These are phyloP conservation scores for Cladosporium sp. DNA, from an alignment of 2,329 filamentous ascomycete species.

Conservation along the genomic window DNA sequence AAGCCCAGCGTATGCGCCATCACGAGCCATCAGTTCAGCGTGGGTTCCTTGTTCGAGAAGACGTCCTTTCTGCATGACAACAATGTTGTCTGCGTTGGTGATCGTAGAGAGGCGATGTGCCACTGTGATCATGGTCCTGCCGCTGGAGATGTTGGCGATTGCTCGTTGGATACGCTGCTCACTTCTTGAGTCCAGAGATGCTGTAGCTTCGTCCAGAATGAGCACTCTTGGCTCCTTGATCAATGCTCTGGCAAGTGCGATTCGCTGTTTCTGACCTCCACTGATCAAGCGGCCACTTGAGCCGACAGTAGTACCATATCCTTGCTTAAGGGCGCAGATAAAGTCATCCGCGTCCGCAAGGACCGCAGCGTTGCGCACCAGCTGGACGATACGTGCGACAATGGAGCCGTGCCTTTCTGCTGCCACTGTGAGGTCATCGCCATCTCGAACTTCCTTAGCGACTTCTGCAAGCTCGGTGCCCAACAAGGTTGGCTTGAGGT, in stretches of 20 bases:
- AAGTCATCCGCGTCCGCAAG: constrained; percentile 71
- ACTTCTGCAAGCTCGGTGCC: constrained; percentile 38
- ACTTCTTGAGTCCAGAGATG: constrained; percentile 43
- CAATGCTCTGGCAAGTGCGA: constrained; percentile 46
- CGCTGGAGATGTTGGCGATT: constrained; percentile 33
- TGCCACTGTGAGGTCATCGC: constrained; percentile 49
- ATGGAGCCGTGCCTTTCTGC: constrained; percentile 36
- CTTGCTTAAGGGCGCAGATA: constrained; percentile 49
- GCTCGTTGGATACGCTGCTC: constrained; percentile 42
- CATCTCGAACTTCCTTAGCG: constrained; percentile 53
- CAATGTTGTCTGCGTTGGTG: constrained; percentile 43
- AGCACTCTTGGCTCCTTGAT: constrained; percentile 51
- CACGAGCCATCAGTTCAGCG: constrained; percentile 43
- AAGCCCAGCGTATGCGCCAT: constrained; percentile 49
- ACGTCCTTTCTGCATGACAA: constrained; percentile 51
- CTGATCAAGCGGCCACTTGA: constrained; percentile 29
- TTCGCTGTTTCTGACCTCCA: constrained; percentile 46
- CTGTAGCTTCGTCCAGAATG: constrained; percentile 53
- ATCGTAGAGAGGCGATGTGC: constrained; percentile 46
- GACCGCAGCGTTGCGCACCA: constrained; percentile 84
- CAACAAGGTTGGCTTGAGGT: constrained; percentile 49
- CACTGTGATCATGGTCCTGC: constrained; percentile 46
- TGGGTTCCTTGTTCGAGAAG: constrained; percentile 52
- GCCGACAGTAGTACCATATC: constrained; percentile 53
- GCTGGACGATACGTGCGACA: constrained; percentile 76